Percentiles rank a stretch among this genome's conserved stretches.
phyloP scores from a whole-genome alignment of 768 basidiomycete species.

The Suillus decipiens region DNA sequence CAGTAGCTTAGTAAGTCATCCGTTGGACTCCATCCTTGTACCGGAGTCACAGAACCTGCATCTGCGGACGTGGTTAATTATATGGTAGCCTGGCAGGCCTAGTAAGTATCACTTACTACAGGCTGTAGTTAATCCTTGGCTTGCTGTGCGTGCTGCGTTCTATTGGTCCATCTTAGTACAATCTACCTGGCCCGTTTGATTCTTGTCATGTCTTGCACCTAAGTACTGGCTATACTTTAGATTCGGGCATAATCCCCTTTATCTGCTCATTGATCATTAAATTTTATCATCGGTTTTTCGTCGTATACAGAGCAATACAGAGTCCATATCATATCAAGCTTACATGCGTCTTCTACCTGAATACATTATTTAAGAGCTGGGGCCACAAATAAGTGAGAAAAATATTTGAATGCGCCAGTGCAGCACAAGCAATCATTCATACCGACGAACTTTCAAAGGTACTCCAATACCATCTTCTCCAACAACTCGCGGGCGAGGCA shows the following conservation, averaged over 20 bases:
- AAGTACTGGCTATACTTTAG: background rate
- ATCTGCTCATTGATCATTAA: background rate
- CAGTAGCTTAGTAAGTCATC: background rate
- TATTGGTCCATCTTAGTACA: background rate
- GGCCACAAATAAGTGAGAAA: background rate
- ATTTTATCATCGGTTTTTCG: background rate
- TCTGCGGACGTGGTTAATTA: background rate
- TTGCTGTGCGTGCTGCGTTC: background rate
- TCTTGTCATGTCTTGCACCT: background rate
- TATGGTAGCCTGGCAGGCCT: background rate
- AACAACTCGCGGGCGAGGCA: slow-evolving; percentile 21
- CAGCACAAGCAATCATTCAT: slow-evolving; percentile 10
- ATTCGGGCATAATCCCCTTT: background rate
- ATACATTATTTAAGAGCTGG: background rate
- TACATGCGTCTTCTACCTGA: background rate
- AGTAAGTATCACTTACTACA: too few species aligned
- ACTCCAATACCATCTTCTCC: slow-evolving; percentile 30
- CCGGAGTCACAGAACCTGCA: background rate
- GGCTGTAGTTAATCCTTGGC: background rate
- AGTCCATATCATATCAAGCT: background rate
- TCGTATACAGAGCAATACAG: background rate
- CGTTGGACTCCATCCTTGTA: background rate
- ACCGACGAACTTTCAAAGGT: slow-evolving; percentile 33
- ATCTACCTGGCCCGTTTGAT: background rate
- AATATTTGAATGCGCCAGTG: background rate